Percentiles rank a stretch among this genome's conserved stretches.
Conservation (phyloP, 192 early-diverging fungal species). For the Obelidium mucronatum region DNA sequence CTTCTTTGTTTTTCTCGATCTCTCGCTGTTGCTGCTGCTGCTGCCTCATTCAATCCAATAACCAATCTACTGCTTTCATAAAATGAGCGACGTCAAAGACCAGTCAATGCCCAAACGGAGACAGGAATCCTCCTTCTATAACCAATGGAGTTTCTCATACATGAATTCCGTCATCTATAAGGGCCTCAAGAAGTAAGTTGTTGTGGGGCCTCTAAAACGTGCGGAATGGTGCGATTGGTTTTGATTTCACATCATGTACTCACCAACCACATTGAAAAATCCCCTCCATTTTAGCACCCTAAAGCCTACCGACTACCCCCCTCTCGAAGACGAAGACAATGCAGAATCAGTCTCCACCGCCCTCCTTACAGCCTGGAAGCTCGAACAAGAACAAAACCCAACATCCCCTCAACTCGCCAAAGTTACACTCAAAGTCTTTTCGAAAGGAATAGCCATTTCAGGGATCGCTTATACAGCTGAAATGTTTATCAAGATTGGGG, state of each 20-base stretch:
- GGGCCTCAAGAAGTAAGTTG: constrained; percentile 29
- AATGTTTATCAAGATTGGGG: constrained; percentile 43
- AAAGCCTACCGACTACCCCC: constrained; percentile 37
- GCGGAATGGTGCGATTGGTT: no score
- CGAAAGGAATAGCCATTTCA: constrained; percentile 17
- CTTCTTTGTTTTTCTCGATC: no score
- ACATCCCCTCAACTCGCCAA: constrained; percentile 37
- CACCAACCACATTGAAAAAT: no score
- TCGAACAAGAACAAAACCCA: constrained; percentile 15
- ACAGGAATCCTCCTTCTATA: constrained; percentile 29
- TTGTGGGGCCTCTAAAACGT: no score
- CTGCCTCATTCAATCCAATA: no score
- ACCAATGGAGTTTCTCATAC: constrained; percentile 42
- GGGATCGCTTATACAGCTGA: constrained; percentile 47
- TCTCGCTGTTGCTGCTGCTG: no score
- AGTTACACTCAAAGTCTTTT: constrained; percentile 45
- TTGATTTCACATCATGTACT: no score
- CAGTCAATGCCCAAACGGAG: neutral
- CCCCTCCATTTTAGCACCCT: constrained; percentile 41
- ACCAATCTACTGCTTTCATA: no score
- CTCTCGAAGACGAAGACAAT: constrained; percentile 45
- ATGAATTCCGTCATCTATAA: constrained; percentile 47
- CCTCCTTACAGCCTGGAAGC: constrained; percentile 43
- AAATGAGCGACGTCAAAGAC: neutral
- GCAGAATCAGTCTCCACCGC: constrained; percentile 37